phyloP scores from a whole-genome alignment of 495 filamentous ascomycete species.

The Hyphodiscus hymeniophilus region DNA sequence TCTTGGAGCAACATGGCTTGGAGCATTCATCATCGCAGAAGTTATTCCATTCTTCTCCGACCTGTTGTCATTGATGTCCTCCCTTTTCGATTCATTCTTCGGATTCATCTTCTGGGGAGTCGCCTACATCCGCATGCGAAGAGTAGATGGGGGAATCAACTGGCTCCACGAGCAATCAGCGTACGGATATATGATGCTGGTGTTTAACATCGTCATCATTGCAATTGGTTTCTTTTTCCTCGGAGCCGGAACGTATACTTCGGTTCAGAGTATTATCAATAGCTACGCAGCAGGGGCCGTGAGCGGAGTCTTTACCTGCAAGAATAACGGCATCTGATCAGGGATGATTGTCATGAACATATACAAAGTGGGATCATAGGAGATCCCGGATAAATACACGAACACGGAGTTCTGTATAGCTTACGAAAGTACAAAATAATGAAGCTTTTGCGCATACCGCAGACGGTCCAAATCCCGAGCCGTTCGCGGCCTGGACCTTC shows the following conservation, averaged over 20 bases:
- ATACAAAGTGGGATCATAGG: too few species aligned
- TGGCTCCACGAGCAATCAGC: constrained; percentile 52
- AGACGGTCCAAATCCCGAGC: too few species aligned
- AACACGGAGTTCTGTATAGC: too few species aligned
- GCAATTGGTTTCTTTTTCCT: constrained; percentile 68
- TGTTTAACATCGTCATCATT: constrained; percentile 63
- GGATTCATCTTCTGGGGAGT: constrained; percentile 93
- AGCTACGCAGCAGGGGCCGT: constrained; percentile 47
- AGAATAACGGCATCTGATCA: constrained; percentile 45
- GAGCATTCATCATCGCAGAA: constrained; percentile 62
- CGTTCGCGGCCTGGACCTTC: too few species aligned
- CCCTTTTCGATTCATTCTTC: constrained; percentile 87
- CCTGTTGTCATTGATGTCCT: constrained; percentile 76
- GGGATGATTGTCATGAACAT: too few species aligned
- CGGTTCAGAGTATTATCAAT: constrained; percentile 57
- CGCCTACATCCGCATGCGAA: constrained; percentile 76
- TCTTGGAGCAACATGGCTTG: constrained; percentile 62
- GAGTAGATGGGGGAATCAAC: constrained; percentile 52
- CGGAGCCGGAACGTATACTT: constrained; percentile 70
- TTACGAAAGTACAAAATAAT: not conserved
- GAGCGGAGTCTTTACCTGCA: constrained; percentile 54
- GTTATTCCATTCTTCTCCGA: constrained; percentile 89
- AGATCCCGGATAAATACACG: too few species aligned
- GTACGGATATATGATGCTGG: constrained; percentile 51
- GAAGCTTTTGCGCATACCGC: too few species aligned